Conservation (phyloP, 1,139 yeast genomes). For the Debaryomyces nepalensis region DNA sequence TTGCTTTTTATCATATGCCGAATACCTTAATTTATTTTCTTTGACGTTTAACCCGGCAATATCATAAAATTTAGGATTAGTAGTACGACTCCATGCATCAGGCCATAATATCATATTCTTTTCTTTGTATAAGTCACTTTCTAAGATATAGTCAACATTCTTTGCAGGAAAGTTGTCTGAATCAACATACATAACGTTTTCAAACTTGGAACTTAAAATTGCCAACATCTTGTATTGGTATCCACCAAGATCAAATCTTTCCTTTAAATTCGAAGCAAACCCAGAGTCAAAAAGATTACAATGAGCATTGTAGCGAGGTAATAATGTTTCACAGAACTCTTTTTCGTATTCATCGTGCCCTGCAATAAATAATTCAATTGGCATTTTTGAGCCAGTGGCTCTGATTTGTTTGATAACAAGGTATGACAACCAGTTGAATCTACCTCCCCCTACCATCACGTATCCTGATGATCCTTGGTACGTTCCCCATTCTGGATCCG, state of each 20-base stretch:
- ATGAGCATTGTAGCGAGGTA: conserved; percentile 57
- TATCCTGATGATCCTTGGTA: conserved; percentile 45
- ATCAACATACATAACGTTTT: conserved; percentile 63
- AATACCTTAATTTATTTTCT: conserved; percentile 41
- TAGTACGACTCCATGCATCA: conserved; percentile 55
- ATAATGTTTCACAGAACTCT: conserved; percentile 54
- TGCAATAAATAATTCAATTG: conserved; percentile 58
- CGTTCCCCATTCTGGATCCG: conserved; percentile 42
- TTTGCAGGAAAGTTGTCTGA: conserved; percentile 68
- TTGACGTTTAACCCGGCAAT: conserved; percentile 46
- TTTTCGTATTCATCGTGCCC: conserved; percentile 51
- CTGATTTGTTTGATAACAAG: conserved; percentile 49
- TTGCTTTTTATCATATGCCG: conserved; percentile 35
- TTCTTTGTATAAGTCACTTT: conserved; percentile 41
- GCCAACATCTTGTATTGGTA: conserved; percentile 70
- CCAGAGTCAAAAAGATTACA: conserved; percentile 54
- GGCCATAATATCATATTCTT: conserved; percentile 56
- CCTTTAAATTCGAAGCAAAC: conserved; percentile 28
- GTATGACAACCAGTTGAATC: conserved; percentile 50
- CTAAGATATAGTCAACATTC: conserved; percentile 56
- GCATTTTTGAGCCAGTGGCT: conserved; percentile 43
- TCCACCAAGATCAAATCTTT: conserved; percentile 50
- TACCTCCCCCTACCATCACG: conserved; percentile 51
- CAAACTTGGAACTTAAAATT: conserved; percentile 59
- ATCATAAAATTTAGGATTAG: conserved; percentile 51